Evolutionary conservation across 768 basidiomycete species (phyloP).

Genomic region (Lactarius pseudohatsudake): DNA sequence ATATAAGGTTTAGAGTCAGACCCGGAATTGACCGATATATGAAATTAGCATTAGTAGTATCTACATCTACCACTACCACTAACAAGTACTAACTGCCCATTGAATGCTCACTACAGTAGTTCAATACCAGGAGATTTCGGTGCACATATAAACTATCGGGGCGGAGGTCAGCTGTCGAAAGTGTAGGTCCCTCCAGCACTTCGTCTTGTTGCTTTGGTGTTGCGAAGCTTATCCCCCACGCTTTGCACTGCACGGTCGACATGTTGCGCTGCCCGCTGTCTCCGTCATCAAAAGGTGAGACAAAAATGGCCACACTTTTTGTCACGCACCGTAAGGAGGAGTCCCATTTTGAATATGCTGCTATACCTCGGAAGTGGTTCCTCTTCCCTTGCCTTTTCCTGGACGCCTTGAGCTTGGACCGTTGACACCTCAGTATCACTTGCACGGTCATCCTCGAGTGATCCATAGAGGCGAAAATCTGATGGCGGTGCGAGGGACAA

Average conservation of each 20-base stretch:
- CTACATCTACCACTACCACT: not conserved
- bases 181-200: not conserved
- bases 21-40: conserved; percentile 4
- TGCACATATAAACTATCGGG: not conserved
- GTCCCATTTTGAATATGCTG: conserved; percentile 25
- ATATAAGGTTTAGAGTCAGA: conserved; percentile 21
- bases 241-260: conserved; percentile 22
- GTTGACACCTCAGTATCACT: not conserved
- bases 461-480: not conserved
- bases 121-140: not conserved
- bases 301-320: not conserved
- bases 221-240: conserved; percentile 10
- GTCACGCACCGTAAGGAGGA: conserved; percentile 19
- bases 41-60: not conserved
- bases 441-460: not conserved
- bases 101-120: not conserved
- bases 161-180: not conserved
- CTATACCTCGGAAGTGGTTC: conserved; percentile 13
- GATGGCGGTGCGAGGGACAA: conserved; percentile 8
- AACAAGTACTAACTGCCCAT: not conserved
- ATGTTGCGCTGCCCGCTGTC: conserved; percentile 17
- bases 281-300: not conserved
- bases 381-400: not conserved
- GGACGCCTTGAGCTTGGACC: not conserved
- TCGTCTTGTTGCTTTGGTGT: conserved; percentile 5